A percentile compares a stretch with the other conserved stretches of the same genome.
Evolutionary conservation across 139 green algal genomes (phyloP).

Genomic region (Auxenochlorella pyrenoidosa): DNA sequence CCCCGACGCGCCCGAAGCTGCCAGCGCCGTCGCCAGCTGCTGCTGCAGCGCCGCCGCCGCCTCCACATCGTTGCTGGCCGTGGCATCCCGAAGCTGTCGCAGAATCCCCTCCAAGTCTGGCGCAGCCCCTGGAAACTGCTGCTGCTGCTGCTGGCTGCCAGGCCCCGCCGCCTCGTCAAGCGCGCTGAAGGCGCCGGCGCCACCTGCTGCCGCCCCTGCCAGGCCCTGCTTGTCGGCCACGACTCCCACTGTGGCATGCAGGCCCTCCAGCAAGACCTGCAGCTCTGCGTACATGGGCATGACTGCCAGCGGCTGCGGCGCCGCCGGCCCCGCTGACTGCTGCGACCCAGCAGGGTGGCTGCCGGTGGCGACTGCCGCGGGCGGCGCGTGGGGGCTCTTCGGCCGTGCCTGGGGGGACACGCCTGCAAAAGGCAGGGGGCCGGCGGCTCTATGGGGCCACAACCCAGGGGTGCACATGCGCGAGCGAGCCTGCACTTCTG

Average conservation of each 20-base stretch:
- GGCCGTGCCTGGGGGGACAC: background rate
- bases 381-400: background rate
- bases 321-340: background rate
- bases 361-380: background rate
- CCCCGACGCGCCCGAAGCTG: background rate
- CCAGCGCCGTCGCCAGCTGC: slow-evolving; percentile 25
- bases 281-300: slow-evolving; percentile 29
- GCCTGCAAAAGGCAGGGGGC: background rate
- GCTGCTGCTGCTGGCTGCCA: background rate
- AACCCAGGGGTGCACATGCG: too few species aligned
- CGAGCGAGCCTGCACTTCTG: too few species aligned
- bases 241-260: slow-evolving; percentile 4
- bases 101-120: slow-evolving; percentile 1
- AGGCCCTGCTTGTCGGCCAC: background rate
- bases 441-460: too few species aligned
- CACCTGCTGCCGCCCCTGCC: background rate
- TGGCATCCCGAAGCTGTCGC: background rate
- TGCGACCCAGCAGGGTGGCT: background rate
- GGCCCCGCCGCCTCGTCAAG: background rate
- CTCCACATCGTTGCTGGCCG: slow-evolving; percentile 5
- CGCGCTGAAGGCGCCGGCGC: background rate
- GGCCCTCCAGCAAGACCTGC: background rate
- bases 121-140: slow-evolving; percentile 5
- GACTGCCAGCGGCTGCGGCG: background rate
- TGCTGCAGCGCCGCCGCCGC: slow-evolving; percentile 3